Evolutionary conservation across 169 alveolate species (phyloP).

Genomic region (Eimeria tenella): DNA sequence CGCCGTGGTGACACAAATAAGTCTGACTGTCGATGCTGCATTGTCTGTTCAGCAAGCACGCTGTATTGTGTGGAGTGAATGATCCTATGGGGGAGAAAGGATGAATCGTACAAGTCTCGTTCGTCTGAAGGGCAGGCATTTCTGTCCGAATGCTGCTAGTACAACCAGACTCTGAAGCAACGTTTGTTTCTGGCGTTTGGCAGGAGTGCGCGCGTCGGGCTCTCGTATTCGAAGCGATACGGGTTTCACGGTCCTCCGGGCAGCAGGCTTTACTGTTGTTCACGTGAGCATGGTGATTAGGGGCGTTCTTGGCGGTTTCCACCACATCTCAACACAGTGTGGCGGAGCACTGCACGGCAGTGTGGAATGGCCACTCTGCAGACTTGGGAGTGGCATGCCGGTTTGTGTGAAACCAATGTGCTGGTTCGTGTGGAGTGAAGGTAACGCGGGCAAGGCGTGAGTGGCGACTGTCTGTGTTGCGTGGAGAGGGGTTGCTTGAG

Average conservation of each 20-base stretch:
- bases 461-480: neutral
- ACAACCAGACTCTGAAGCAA: constrained; percentile 61
- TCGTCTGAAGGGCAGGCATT: constrained; percentile 36
- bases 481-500: neutral
- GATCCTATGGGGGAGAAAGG: neutral
- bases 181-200: neutral
- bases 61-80: no score
- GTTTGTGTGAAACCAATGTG: neutral
- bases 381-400: neutral
- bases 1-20: neutral
- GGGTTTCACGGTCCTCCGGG: neutral
- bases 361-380: neutral
- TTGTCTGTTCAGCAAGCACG: no score
- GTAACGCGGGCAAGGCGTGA: neutral
- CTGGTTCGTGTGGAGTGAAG: neutral
- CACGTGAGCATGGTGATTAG: no score
- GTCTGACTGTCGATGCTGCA: no score
- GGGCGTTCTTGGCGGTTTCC: no score
- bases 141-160: constrained; percentile 58
- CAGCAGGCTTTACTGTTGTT: no score
- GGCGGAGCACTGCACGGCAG: no score
- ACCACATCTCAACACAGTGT: no score
- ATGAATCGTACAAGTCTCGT: constrained; percentile 35
- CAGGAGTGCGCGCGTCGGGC: neutral
- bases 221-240: neutral